Conservation (phyloP, 2,329 filamentous ascomycete species). For the Xylaria sp. region DNA sequence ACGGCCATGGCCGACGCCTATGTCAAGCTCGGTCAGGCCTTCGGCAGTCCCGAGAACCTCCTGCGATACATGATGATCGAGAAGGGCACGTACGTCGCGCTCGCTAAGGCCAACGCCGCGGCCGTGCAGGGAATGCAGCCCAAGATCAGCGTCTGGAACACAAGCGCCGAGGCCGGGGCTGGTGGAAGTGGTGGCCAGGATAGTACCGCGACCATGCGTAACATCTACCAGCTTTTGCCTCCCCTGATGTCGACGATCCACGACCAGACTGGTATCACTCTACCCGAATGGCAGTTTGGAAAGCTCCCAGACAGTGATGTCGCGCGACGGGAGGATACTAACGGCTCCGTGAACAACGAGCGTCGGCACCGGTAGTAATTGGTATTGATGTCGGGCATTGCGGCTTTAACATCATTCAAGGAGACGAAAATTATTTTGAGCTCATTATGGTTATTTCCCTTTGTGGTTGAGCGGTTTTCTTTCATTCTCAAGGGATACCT, state of each 20-base stretch:
- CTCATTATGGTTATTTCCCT: not conserved
- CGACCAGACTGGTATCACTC: slow-evolving; percentile 84
- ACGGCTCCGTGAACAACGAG: not conserved
- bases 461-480: not conserved
- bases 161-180: slow-evolving; percentile 63
- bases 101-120: slow-evolving; percentile 80
- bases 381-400: not conserved
- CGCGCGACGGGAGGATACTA: slow-evolving; percentile 26
- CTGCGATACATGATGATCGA: slow-evolving; percentile 90
- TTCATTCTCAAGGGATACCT: slow-evolving; percentile 1
- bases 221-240: slow-evolving; percentile 85
- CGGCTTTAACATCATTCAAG: not conserved
- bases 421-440: not conserved
- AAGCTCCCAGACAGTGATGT: slow-evolving; percentile 51
- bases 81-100: slow-evolving; percentile 78
- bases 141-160: slow-evolving; percentile 94
- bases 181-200: slow-evolving; percentile 61
- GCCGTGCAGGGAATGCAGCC: slow-evolving; percentile 82
- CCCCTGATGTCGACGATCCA: slow-evolving; percentile 86
- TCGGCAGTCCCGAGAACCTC: slow-evolving; percentile 81
- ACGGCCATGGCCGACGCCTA: slow-evolving; percentile 84
- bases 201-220: slow-evolving; percentile 72
- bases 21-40: slow-evolving; percentile 72
- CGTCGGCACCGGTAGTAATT: slow-evolving; percentile 27
- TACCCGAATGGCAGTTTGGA: slow-evolving; percentile 80